Conservation (phyloP, 1,284 basidiomycete genomes). For the Violaceomyces palustris region DNA sequence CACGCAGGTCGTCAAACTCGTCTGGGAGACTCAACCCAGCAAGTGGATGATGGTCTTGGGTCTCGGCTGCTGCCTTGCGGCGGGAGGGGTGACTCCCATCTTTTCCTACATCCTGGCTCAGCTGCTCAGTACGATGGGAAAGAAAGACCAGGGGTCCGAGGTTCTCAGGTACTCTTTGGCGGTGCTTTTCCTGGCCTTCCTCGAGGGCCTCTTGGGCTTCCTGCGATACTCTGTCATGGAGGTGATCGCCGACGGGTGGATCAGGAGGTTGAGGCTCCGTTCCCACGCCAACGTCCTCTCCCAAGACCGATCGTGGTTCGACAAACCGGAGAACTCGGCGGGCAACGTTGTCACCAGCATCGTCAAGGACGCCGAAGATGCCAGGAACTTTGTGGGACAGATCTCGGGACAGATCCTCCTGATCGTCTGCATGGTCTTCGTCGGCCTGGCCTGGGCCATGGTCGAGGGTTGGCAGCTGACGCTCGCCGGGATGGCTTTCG, state of each 20-base stretch:
- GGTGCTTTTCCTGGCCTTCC: constrained; percentile 66
- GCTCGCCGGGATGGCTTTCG: constrained; percentile 79
- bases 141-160: constrained; percentile 63
- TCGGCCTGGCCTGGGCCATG: constrained; percentile 84
- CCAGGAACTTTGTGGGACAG: constrained; percentile 69
- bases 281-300: constrained; percentile 65
- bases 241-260: constrained; percentile 69
- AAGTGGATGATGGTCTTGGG: constrained; percentile 70
- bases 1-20: constrained; percentile 44
- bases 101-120: constrained; percentile 85
- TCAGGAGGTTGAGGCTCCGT: constrained; percentile 62
- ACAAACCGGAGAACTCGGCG: constrained; percentile 63
- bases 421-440: constrained; percentile 71
- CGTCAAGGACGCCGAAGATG: constrained; percentile 88
- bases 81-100: constrained; percentile 78
- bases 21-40: constrained; percentile 70
- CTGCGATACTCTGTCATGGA: constrained; percentile 60
- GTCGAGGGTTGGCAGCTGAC: constrained; percentile 86
- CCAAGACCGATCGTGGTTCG: constrained; percentile 90
- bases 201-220: constrained; percentile 71
- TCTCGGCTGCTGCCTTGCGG: constrained; percentile 58
- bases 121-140: constrained; percentile 61
- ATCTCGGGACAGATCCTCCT: constrained; percentile 67
- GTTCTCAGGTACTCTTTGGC: constrained; percentile 36
- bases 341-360: constrained; percentile 68